Base-by-base conservation (phyloP, 495 filamentous ascomycete species). In the Hyaloscypha hepaticicola region DNA sequence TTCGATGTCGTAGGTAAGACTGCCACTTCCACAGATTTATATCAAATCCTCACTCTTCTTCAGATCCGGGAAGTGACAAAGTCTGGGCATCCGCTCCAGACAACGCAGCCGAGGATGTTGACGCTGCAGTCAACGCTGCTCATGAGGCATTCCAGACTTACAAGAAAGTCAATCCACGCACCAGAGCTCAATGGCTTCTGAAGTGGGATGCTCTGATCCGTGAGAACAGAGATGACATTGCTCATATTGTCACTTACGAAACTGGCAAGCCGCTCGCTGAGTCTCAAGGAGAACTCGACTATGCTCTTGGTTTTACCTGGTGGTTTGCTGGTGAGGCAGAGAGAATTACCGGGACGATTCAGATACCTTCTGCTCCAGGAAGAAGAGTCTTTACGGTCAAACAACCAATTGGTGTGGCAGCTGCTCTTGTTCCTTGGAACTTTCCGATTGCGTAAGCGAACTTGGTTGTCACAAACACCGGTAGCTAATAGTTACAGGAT, bases 281-380 rank as follows among this genome's bases (percentile, higher is more conserved):
- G 66, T 77, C 86, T 12, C 77, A 80, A 31, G 82, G 80, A 12
- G 86, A 88, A 69, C 72, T 87, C 48, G 83, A 85, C 55, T 88
- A 88, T 70, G 83, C 83, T 0, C 71, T 80, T 0, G 78, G 82
- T 5, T 88, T 88, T 71, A 80, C 82, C 11, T 85, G 84, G 79
- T 87, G 85, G 85, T 88, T 88, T 70, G 75, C 82, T 0, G 86
- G 84, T 7, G 88, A 92, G 70, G 88, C 88, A 2, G 89, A 92
- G 77, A 78, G 89, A 22, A 80, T 91, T 14, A 83, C 85, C 5
- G 88, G 89, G 27, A 80, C 80, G 0, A 78, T 88, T 0, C 80
- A 82, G 25, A 75, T 78, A 4, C 79, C 88, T 9, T 72, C 85
- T 0, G 75, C 81, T 0, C 83, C 87, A 0, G 83, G 84, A 27